A percentile compares a stretch with the other conserved stretches of the same genome.
Conservation (phyloP, 2,329 filamentous ascomycete species). For the Cladosporium sp. region DNA sequence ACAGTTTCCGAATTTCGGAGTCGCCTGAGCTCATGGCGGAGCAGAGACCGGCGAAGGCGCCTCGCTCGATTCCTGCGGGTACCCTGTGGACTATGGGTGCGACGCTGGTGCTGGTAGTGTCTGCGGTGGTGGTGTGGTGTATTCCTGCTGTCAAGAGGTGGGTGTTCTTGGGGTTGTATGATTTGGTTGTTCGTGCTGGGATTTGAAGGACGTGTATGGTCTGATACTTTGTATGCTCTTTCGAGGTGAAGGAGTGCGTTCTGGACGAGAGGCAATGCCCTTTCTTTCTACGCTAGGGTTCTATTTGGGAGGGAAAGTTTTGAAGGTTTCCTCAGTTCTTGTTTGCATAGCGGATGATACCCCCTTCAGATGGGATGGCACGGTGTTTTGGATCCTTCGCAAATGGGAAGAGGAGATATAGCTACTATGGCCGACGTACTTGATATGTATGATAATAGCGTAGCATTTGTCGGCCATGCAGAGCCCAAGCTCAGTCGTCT, state of each 20-base stretch:
- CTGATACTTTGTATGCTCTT: no score
- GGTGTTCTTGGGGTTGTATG: conserved; percentile 10
- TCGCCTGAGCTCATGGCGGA: not conserved
- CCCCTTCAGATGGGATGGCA: not conserved
- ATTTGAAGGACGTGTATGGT: not conserved
- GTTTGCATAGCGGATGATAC: conserved; percentile 11
- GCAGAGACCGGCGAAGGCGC: not conserved
- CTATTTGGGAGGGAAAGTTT: not conserved
- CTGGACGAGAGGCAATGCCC: not conserved
- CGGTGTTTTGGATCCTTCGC: conserved; percentile 1
- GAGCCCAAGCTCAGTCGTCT: no score
- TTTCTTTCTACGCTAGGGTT: not conserved
- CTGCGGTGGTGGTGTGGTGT: not conserved
- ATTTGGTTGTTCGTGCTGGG: conserved; percentile 1
- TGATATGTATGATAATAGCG: no score
- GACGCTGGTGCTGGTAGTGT: not conserved
- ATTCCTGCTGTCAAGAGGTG: conserved; percentile 3
- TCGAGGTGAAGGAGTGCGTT: no score
- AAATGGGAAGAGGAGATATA: no score
- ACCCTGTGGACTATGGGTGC: conserved; percentile 1
- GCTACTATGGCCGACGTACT: no score
- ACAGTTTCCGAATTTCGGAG: conserved; percentile 20
- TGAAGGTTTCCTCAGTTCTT: not conserved
- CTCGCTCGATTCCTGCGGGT: not conserved
- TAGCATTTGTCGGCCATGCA: no score